Evolutionary conservation across 176 grass and related monocot species (phyloP).

Genomic region (Alopecurus myosuroides): DNA sequence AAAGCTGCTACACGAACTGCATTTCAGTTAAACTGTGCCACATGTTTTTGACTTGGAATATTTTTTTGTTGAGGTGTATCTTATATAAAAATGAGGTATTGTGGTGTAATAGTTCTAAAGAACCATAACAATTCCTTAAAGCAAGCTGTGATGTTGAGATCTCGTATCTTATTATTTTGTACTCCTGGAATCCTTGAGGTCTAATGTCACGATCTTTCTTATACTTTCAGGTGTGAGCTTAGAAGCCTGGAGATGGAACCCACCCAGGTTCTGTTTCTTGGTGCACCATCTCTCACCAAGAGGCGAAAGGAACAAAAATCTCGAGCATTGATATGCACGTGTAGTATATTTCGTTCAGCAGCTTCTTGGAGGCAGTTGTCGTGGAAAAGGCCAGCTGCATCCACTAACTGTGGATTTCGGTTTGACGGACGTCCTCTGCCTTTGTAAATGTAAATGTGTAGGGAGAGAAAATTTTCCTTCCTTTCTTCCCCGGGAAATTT

Average conservation of each 20-base stretch:
- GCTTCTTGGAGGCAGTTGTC: conserved; percentile 6
- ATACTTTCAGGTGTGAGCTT: conserved; percentile 32
- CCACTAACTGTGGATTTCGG: conserved; percentile 12
- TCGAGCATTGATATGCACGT: conserved; percentile 31
- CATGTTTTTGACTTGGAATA: neutral
- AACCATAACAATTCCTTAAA: conserved; percentile 30
- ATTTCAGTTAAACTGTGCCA: neutral
- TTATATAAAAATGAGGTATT: neutral
- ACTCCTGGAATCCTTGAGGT: neutral
- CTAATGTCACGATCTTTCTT: conserved; percentile 16
- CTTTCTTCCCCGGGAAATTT: neutral
- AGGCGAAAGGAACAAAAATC: conserved; percentile 1
- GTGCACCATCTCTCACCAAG: conserved; percentile 16
- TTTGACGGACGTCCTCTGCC: conserved; percentile 27
- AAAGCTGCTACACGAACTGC: conserved; percentile 2
- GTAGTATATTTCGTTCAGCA: conserved; percentile 7
- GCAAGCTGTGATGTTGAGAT: conserved; percentile 42
- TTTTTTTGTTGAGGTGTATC: neutral
- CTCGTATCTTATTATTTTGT: conserved; percentile 5
- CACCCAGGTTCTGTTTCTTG: conserved; percentile 3
- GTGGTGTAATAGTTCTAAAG: conserved; percentile 23
- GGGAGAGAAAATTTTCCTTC: conserved; percentile 21
- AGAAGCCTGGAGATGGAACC: conserved; percentile 26
- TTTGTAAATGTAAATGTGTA: conserved; percentile 41
- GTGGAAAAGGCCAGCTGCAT: conserved; percentile 3